Base-by-base conservation (phyloP, 2,329 filamentous ascomycete genomes). In the Coleophoma cylindrospora region DNA sequence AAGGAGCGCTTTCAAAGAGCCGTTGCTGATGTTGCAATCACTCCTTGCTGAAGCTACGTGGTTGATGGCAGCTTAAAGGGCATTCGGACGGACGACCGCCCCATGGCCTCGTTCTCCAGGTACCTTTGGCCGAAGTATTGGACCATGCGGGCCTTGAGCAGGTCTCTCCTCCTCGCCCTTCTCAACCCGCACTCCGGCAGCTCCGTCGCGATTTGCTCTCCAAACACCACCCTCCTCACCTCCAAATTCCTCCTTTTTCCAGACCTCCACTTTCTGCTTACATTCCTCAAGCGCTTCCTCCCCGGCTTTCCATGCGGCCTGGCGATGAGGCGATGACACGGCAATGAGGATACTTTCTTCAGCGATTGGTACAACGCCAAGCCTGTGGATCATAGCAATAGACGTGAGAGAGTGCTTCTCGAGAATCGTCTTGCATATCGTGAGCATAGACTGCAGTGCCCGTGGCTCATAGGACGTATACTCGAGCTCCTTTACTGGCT, bases 271-370 rank as follows among this genome's bases (percentile, higher is more conserved):
- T 57, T 77, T 83, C 49, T 80, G 81, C 73, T 97, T 99, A 64
- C 89, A 90, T 65, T 81, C 74, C 72, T 97, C 92, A 51, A 97
- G 71, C 34, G 91, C 87, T 70, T 95, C 89, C 72, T 97, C 92
- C 0, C 89, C 92, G 0, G 87, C 92, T 60, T 74, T 72, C 92
- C 92, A 99, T 5, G 89, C 91, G 13, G 87, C 88, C 59, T 87
- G 80, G 8, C 94, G 77, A 71, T 97, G 94, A 34, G 87, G 83
- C 27, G 89, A 79, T 40, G 88, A 91, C 4, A 96, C 87, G 1
- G 89, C 88, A 60, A 97, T 91, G 49, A 95, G 72, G 54, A 99
- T 92, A 65, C 89, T 95, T 71, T 96, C 91, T 69, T 96, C 89
- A n/a, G 84, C 87, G 49, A 97, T 85, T 3, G 89, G 89, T 14